phyloP scores from a whole-genome alignment of 139 green algal species.

The Desmodesmus armatus region DNA sequence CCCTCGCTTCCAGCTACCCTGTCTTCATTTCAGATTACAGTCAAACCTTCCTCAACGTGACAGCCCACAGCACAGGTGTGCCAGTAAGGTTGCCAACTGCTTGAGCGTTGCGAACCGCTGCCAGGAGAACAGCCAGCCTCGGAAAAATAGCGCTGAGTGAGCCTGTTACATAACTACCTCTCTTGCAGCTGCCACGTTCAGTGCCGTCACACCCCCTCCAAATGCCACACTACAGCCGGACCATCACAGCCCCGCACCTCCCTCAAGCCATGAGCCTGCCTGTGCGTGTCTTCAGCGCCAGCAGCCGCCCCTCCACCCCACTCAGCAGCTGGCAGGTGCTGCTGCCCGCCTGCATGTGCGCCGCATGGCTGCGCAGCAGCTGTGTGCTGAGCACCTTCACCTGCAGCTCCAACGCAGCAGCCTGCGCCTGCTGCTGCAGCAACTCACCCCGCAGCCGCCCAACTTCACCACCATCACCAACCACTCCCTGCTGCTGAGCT shows the following conservation, averaged over 20 bases:
- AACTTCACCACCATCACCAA: not conserved
- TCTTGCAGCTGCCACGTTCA: no score
- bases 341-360: slow-evolving; percentile 36
- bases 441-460: slow-evolving; percentile 31
- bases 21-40: no score
- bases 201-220: not conserved
- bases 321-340: slow-evolving; percentile 56
- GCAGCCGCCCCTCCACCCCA: slow-evolving; percentile 57
- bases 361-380: slow-evolving; percentile 59
- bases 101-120: no score
- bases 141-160: no score
- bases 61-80: no score
- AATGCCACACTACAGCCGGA: not conserved
- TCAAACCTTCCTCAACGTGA: no score
- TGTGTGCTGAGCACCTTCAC: slow-evolving; percentile 56
- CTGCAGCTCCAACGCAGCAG: slow-evolving; percentile 55
- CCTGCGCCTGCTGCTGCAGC: slow-evolving; percentile 47
- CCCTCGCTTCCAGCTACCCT: no score
- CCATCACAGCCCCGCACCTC: no score
- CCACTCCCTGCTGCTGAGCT: slow-evolving; percentile 56
- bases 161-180: no score
- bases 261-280: no score
- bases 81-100: no score
- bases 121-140: no score
- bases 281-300: slow-evolving; percentile 20